A percentile compares a stretch with the other conserved stretches of the same genome.
phyloP scores from a whole-genome alignment of 2,329 filamentous ascomycete genomes.

The Xylaria sp. region DNA sequence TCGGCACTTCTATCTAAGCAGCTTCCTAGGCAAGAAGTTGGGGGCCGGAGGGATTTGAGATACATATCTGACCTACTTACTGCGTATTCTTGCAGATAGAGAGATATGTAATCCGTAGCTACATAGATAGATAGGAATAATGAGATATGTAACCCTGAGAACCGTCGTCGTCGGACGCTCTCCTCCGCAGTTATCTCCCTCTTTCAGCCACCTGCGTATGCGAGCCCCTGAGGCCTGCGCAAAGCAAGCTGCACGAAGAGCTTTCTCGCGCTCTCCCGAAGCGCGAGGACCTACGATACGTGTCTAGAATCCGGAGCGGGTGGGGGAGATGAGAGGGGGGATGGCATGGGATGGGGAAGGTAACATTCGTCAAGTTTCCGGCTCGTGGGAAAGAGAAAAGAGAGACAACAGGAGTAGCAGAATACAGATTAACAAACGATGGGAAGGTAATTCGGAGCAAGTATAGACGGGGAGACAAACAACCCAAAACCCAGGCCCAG shows the following conservation, averaged over 20 bases:
- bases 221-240: not conserved
- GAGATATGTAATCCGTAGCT: no score
- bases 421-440: not conserved
- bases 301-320: not conserved
- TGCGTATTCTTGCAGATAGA: no score
- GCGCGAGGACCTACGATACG: not conserved
- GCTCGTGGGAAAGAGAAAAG: not conserved
- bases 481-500: not conserved
- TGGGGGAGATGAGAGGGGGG: no score
- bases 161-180: not conserved
- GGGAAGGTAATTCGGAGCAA: not conserved
- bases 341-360: no score
- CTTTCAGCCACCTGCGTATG: not conserved
- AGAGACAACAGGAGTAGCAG: not conserved
- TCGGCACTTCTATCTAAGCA: not conserved
- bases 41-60: no score
- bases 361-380: not conserved
- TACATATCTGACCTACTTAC: no score
- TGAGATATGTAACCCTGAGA: not conserved
- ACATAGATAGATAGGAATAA: no score
- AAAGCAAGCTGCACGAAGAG: not conserved
- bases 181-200: not conserved
- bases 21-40: not conserved
- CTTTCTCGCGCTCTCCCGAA: not conserved
- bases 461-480: conserved; percentile 2